A percentile compares a stretch with the other conserved stretches of the same genome.
Conservation (phyloP, 2,329 filamentous ascomycete species). For the Penicillium sp. region DNA sequence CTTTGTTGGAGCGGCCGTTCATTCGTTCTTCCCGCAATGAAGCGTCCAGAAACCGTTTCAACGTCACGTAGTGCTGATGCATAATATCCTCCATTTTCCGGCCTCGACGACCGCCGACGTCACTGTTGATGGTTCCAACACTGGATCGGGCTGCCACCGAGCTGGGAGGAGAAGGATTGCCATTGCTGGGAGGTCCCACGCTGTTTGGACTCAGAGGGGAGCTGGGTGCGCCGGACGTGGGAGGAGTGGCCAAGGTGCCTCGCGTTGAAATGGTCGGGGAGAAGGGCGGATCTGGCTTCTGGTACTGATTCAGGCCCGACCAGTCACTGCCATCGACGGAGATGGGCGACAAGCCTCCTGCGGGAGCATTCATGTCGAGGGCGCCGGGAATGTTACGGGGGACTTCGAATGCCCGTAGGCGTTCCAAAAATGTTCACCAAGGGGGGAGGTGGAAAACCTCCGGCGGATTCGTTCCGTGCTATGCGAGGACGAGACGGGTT, state of each 20-base stretch:
- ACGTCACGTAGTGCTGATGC: conserved; percentile 71
- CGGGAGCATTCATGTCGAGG: conserved; percentile 61
- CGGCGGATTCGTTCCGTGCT: background rate
- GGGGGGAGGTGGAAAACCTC: too few relatives aligned
- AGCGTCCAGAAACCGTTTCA: conserved; percentile 68
- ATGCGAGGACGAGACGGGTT: background rate
- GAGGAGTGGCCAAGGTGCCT: conserved; percentile 58
- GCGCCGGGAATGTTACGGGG: conserved; percentile 6
- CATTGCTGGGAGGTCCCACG: conserved; percentile 21
- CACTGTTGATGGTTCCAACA: conserved; percentile 61
- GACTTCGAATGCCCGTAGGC: conserved; percentile 2
- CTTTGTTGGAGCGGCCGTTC: conserved; percentile 73
- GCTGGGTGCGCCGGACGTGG: conserved; percentile 56
- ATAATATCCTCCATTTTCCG: conserved; percentile 62
- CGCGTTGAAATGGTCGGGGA: conserved; percentile 47
- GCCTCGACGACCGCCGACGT: conserved; percentile 51
- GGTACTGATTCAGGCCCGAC: conserved; percentile 65
- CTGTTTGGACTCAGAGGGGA: conserved; percentile 56
- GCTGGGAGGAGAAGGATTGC: conserved; percentile 73
- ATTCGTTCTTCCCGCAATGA: conserved; percentile 68
- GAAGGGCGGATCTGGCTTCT: conserved; percentile 39
- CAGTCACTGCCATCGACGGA: conserved; percentile 79
- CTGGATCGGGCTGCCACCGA: conserved; percentile 73
- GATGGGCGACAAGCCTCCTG: conserved; percentile 73
- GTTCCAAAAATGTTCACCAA: background rate